Percentiles rank a stretch among this genome's conserved stretches.
Conservation (phyloP, 2,329 filamentous ascomycete genomes). For the Emmonsiellopsis sp. region DNA sequence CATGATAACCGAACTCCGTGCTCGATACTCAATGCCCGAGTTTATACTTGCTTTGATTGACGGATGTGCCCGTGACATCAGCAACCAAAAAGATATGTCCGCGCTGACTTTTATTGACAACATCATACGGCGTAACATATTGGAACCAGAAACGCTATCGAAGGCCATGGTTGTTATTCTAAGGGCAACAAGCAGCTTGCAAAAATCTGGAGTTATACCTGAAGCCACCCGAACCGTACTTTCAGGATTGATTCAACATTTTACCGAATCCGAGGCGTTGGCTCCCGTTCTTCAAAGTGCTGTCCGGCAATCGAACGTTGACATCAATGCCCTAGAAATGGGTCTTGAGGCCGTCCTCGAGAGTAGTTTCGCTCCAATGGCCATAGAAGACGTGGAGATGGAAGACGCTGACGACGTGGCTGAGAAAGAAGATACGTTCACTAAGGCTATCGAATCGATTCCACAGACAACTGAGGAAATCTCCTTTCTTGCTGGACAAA, state of each 20-base stretch:
- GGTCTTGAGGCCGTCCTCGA: slow-evolving; percentile 63
- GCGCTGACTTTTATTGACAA: slow-evolving; percentile 39
- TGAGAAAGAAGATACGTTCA: slow-evolving; percentile 21
- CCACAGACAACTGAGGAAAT: slow-evolving; percentile 16
- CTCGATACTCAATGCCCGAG: slow-evolving; percentile 24
- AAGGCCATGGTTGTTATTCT: slow-evolving; percentile 26
- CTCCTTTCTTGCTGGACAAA: slow-evolving; percentile 29
- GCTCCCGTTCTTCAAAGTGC: slow-evolving; percentile 58
- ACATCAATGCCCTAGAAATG: slow-evolving; percentile 66
- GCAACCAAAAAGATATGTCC: slow-evolving; percentile 22
- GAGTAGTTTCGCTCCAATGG: slow-evolving; percentile 42
- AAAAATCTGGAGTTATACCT: slow-evolving; percentile 29
- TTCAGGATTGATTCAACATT: slow-evolving; percentile 55
- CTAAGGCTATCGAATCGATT: slow-evolving; percentile 24
- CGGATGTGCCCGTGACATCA: slow-evolving; percentile 23
- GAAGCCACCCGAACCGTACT: slow-evolving; percentile 51
- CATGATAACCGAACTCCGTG: slow-evolving; percentile 24
- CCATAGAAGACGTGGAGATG: slow-evolving; percentile 45
- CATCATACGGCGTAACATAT: slow-evolving; percentile 23
- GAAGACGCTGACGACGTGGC: slow-evolving; percentile 25
- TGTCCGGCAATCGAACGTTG: slow-evolving; percentile 57
- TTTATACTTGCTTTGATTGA: slow-evolving; percentile 28
- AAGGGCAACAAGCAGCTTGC: slow-evolving; percentile 34
- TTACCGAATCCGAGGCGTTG: slow-evolving; percentile 52
- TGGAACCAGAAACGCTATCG: slow-evolving; percentile 22